Evolutionary conservation across 805 yeast genomes (phyloP).

Genomic region (Naumovozyma baii): DNA sequence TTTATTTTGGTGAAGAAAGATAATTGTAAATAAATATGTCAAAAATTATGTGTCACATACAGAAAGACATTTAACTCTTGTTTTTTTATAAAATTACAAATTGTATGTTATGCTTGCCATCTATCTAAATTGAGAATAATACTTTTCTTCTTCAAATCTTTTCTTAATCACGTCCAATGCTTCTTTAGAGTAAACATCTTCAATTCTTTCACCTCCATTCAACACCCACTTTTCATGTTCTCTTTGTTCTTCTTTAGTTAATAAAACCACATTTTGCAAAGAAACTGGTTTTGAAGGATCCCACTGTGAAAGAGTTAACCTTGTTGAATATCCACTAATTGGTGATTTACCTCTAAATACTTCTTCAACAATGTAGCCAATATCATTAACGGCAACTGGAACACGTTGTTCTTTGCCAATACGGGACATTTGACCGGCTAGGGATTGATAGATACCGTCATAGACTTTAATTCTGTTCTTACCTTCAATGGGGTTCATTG

Average conservation of each 20-base stretch:
- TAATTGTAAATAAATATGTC: no score
- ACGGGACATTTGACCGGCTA: slow-evolving; percentile 82
- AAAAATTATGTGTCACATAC: not conserved
- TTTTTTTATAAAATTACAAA: not conserved
- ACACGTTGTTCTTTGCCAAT: slow-evolving; percentile 68
- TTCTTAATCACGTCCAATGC: slow-evolving; percentile 47
- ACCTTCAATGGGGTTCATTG: slow-evolving; percentile 84
- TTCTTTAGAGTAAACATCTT: slow-evolving; percentile 53
- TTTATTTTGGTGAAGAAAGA: no score
- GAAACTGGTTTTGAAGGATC: slow-evolving; percentile 54
- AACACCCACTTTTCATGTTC: slow-evolving; percentile 69
- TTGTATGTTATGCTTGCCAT: not conserved
- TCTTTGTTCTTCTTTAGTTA: slow-evolving; percentile 83
- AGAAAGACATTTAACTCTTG: not conserved
- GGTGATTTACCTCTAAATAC: slow-evolving; percentile 89
- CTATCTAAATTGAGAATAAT: slow-evolving; percentile 47
- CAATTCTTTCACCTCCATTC: slow-evolving; percentile 51
- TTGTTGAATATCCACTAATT: slow-evolving; percentile 69
- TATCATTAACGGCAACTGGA: slow-evolving; percentile 64
- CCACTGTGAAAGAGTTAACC: slow-evolving; percentile 80
- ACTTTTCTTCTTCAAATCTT: slow-evolving; percentile 66
- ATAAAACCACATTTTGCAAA: slow-evolving; percentile 70
- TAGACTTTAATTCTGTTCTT: slow-evolving; percentile 78
- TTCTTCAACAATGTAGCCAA: slow-evolving; percentile 80
- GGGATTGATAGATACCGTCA: slow-evolving; percentile 70